These are phyloP conservation scores for Kodamaea plutei DNA, from an alignment of 1,139 yeast genomes.

Conservation along the genomic window DNA sequence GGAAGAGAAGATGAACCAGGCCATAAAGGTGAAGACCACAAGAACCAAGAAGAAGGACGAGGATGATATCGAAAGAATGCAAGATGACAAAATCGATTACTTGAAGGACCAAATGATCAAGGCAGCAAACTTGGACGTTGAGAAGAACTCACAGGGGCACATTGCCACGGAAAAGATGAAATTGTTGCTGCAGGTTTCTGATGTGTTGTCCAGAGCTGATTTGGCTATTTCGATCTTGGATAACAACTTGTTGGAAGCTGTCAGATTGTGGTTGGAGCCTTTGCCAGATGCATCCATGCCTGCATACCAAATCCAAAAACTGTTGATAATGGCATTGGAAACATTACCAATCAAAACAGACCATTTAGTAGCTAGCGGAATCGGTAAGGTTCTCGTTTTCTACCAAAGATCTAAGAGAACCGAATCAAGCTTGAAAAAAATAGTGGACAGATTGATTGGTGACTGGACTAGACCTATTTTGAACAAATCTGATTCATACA, in stretches of 20 bases:
- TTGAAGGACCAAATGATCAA: conserved; percentile 88
- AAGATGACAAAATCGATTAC: conserved; percentile 81
- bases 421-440: conserved; percentile 77
- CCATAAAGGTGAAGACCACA: conserved; percentile 62
- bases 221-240: conserved; percentile 90
- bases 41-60: conserved; percentile 68
- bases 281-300: conserved; percentile 97
- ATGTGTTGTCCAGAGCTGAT: conserved; percentile 74
- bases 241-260: conserved; percentile 89
- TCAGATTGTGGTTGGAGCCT: conserved; percentile 96
- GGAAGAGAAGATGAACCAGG: conserved; percentile 77
- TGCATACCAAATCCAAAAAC: conserved; percentile 92
- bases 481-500: conserved; percentile 91
- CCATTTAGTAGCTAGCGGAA: conserved; percentile 89
- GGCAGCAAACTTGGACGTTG: conserved; percentile 90
- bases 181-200: conserved; percentile 73
- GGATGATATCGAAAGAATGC: conserved; percentile 90
- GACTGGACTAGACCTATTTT: conserved; percentile 99
- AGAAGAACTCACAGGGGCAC: conserved; percentile 66
- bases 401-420: conserved; percentile 90
- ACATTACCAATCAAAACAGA: conserved; percentile 90
- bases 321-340: conserved; percentile 68
- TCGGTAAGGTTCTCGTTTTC: conserved; percentile 91
- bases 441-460: conserved; percentile 87
- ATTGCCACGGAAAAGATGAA: conserved; percentile 87